Evolutionary conservation across 805 yeast genomes (phyloP), one percentile per base, ranked within the genome.

Genomic region (Yamadazyma endophytica): DNA sequence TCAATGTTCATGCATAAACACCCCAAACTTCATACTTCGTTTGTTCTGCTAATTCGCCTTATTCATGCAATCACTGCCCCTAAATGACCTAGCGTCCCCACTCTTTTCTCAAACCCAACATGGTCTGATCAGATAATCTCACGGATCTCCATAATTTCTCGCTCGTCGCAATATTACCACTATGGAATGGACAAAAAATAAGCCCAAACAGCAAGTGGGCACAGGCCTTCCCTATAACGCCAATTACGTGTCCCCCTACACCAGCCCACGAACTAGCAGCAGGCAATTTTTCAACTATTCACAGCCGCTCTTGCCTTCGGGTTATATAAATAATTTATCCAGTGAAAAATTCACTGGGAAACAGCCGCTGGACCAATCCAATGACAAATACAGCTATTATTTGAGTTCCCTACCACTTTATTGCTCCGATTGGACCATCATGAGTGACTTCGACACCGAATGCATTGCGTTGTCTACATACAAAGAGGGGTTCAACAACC

Each of bases 401-500:
- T 37, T 49, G 21, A 51, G 60, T 11, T 56, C 47, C 33, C 40
- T 42, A 17, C 67, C 67, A 6, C 47, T 61, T 16, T 60, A 50
- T 37, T 52, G 64, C 25, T 48, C 58, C 4, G 68, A 58, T 45
- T 64, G 70, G 69, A 39, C 39, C 5, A 35, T 35, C 17, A 27
- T 49, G 13, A 38, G 45, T 5, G 47, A 43, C 13, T 44, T 25
- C 3, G 64, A 63, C 2, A 37, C 49, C 8, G 79, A 77, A 6
- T 60, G 68, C 28, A 56, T 84, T 6, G 92, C 86, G 0, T 51
- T 82, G n/a, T 70, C 80, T n/a, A 73, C 95, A 0, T 86, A 78
- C 51, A 73, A 83, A 36, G 97, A 89, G 53, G 95, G 86, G 30
- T 63, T 77, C 17, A 62, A 68, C 24, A 89, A 89, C 56, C 74